Conservation (phyloP, 208 protist species). For the Crithidia sp. region DNA sequence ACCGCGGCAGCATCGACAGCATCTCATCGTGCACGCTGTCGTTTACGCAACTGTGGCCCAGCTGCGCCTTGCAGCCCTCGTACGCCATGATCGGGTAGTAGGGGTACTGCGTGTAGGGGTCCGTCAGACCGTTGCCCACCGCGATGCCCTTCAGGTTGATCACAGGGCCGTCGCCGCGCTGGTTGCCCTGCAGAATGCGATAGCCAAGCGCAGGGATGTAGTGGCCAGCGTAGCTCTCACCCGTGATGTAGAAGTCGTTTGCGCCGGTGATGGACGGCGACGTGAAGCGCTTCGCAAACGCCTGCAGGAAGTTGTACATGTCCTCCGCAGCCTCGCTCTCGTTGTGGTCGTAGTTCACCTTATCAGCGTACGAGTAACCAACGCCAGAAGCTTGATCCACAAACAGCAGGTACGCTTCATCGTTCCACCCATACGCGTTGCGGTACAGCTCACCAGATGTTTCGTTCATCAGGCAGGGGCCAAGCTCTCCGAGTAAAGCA, state of each 20-base stretch:
- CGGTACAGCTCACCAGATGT: constrained; percentile 41
- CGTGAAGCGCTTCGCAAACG: constrained; percentile 62
- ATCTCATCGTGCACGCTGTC: constrained; percentile 47
- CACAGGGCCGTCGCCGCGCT: constrained; percentile 27
- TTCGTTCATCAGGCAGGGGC: constrained; percentile 80
- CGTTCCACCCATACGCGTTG: constrained; percentile 87
- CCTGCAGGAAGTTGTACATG: constrained; percentile 87
- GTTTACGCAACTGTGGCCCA: constrained; percentile 59
- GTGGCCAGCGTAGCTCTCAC: constrained; percentile 87
- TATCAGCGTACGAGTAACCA: constrained; percentile 82
- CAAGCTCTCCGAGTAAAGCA: constrained; percentile 77
- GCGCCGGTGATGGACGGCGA: constrained; percentile 51
- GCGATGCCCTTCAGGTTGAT: constrained; percentile 77
- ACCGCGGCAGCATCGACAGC: constrained; percentile 47
- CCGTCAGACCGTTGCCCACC: constrained; percentile 91
- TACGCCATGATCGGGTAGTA: constrained; percentile 67
- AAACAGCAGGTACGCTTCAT: constrained; percentile 85
- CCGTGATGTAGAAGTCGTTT: constrained; percentile 82
- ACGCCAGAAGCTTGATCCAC: constrained; percentile 91
- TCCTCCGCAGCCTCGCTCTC: constrained; percentile 79
- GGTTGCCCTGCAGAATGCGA: constrained; percentile 53
- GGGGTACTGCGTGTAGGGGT: constrained; percentile 78
- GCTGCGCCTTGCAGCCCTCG: constrained; percentile 54
- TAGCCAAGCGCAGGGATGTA: constrained; percentile 67
- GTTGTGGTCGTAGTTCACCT: constrained; percentile 66